Conservation (phyloP, 73 alveolate genomes). For the Paramecium biaurelia region DNA sequence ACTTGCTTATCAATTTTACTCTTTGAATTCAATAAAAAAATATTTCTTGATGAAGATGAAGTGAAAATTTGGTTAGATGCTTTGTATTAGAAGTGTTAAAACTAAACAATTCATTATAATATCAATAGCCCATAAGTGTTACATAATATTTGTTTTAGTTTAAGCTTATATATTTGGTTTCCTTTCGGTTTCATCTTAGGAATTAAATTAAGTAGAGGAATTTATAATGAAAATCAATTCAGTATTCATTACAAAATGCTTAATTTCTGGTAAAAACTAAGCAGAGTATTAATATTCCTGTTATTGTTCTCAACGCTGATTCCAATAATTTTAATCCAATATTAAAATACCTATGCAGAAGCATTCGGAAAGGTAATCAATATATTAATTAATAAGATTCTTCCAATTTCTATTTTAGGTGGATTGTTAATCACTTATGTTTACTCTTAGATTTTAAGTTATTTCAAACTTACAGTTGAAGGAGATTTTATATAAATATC, state of each 20-base stretch:
- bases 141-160: background rate
- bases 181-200: background rate
- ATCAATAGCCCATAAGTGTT: background rate
- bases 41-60: background rate
- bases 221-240: background rate
- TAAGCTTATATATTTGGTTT: background rate
- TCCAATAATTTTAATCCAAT: background rate
- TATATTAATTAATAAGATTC: background rate
- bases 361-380: background rate
- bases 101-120: background rate
- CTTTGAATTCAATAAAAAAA: background rate
- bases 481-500: background rate
- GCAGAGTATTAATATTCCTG: background rate
- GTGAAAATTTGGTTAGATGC: background rate
- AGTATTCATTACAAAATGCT: background rate
- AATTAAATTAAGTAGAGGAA: background rate
- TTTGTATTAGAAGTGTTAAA: background rate
- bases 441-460: background rate
- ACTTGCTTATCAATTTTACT: background rate
- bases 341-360: background rate
- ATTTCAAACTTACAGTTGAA: background rate
- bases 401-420: background rate
- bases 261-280: background rate
- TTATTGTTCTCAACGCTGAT: background rate
- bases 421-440: background rate